Evolutionary conservation across 176 grass and related monocot species (phyloP).

Genomic region (Phoenix dactylifera): DNA sequence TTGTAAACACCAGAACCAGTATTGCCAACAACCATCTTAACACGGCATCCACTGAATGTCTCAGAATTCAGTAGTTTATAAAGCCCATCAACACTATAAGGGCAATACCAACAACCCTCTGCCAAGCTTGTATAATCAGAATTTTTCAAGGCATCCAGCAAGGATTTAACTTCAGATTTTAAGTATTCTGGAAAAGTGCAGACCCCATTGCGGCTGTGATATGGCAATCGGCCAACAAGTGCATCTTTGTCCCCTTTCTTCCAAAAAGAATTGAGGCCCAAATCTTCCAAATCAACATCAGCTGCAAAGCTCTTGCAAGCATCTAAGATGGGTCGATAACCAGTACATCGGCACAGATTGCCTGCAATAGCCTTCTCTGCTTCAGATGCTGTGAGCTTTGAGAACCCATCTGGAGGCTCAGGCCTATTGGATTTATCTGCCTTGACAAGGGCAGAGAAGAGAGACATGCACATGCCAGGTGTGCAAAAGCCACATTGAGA

Average conservation of each 20-base stretch:
- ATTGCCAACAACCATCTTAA: no score
- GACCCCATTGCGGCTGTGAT: conserved; percentile 37
- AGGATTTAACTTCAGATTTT: no score
- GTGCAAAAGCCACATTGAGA: conserved; percentile 92
- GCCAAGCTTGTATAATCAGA: no score
- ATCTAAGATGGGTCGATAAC: conserved; percentile 80
- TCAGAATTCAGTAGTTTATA: no score
- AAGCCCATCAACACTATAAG: no score
- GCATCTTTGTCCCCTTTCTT: conserved; percentile 15
- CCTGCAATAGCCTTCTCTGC: conserved; percentile 58
- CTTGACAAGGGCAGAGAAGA: conserved; percentile 53
- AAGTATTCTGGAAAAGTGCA: no score
- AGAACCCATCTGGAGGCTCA: conserved; percentile 39
- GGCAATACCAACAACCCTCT: no score
- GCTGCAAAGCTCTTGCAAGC: conserved; percentile 88
- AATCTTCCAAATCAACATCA: no score
- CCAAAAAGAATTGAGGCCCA: no score
- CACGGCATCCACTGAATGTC: no score
- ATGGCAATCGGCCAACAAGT: conserved; percentile 34
- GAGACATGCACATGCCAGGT: conserved; percentile 90
- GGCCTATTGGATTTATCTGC: conserved; percentile 26
- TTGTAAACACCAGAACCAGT: no score
- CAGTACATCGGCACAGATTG: conserved; percentile 89
- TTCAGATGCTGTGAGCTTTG: conserved; percentile 50
- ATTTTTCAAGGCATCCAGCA: no score